phyloP scores from a whole-genome alignment of 2,329 filamentous ascomycete genomes.

The Venturia pyrina region DNA sequence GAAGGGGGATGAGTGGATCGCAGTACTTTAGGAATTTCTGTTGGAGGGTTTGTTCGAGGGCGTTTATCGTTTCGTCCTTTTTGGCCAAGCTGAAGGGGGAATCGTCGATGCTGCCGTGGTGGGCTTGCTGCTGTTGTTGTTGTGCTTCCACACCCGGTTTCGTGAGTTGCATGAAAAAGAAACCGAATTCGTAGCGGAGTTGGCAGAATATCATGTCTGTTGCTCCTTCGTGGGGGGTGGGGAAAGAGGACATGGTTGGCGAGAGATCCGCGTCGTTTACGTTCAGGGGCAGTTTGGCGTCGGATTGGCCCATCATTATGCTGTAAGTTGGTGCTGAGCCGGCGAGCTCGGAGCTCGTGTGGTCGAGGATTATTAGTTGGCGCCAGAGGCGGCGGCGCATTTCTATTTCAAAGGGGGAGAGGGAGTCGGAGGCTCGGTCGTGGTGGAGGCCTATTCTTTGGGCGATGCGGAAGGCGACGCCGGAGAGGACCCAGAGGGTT shows the following conservation, averaged over 20 bases:
- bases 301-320: slow-evolving; percentile 18
- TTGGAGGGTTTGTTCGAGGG: slow-evolving; percentile 34
- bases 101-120: slow-evolving; percentile 14
- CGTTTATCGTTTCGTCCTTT: slow-evolving; percentile 25
- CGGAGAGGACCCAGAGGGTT: too few species aligned
- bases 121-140: slow-evolving; percentile 15
- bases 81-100: neutral
- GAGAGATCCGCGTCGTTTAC: slow-evolving; percentile 42
- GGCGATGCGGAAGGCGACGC: too few species aligned
- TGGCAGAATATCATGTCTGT: slow-evolving; percentile 42
- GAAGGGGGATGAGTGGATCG: slow-evolving; percentile 32
- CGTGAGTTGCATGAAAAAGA: slow-evolving; percentile 24
- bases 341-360: too few species aligned
- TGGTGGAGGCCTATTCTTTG: too few species aligned
- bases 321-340: neutral
- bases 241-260: slow-evolving; percentile 33
- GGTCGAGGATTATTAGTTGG: too few species aligned
- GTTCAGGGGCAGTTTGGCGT: slow-evolving; percentile 41
- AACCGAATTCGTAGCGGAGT: slow-evolving; percentile 32
- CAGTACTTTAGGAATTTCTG: slow-evolving; percentile 35
- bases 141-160: neutral
- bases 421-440: too few species aligned
- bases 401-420: too few species aligned
- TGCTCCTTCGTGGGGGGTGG: slow-evolving; percentile 30
- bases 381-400: too few species aligned